Evolutionary conservation across 495 filamentous ascomycete species (phyloP).

Genomic region (Podospora pseudoanserina): DNA sequence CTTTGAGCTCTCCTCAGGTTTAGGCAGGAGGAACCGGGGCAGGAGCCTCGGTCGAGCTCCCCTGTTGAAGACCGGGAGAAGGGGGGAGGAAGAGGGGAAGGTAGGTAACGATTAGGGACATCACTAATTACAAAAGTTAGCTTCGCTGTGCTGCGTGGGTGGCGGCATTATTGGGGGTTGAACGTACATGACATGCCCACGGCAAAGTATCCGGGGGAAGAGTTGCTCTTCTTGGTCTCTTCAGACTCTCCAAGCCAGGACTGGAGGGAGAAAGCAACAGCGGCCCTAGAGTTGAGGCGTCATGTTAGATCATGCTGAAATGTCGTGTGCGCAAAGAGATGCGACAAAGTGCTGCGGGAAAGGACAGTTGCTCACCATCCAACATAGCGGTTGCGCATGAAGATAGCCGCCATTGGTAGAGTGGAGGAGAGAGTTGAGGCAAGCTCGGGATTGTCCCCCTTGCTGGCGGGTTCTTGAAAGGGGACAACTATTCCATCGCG

Average conservation of each 20-base stretch:
- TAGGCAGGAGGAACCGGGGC: conserved; percentile 36
- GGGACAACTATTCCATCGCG: conserved; percentile 41
- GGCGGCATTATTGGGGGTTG: background rate
- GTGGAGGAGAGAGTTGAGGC: conserved; percentile 74
- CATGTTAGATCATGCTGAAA: background rate
- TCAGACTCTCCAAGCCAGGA: conserved; percentile 81
- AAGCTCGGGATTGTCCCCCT: conserved; percentile 46
- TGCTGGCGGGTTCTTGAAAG: conserved; percentile 46
- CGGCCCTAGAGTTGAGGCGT: conserved; percentile 52
- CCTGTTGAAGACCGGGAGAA: conserved; percentile 30
- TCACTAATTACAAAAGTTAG: conserved; percentile 46
- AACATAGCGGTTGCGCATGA: conserved; percentile 84
- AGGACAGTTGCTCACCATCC: conserved; percentile 61
- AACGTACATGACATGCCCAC: conserved; percentile 80
- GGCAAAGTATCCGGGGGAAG: conserved; percentile 77
- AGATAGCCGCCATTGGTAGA: conserved; percentile 91
- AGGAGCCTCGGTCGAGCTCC: conserved; percentile 40
- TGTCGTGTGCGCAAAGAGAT: background rate
- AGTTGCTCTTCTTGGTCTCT: conserved; percentile 61
- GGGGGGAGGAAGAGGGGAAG: conserved; percentile 79
- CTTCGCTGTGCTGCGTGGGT: background rate
- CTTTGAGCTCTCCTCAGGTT: background rate
- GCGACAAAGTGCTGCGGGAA: background rate
- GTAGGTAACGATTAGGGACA: conserved; percentile 78
- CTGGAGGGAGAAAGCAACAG: conserved; percentile 80